phyloP scores from a whole-genome alignment of 2,329 filamentous ascomycete genomes.

The Fusarium coffeatum region DNA sequence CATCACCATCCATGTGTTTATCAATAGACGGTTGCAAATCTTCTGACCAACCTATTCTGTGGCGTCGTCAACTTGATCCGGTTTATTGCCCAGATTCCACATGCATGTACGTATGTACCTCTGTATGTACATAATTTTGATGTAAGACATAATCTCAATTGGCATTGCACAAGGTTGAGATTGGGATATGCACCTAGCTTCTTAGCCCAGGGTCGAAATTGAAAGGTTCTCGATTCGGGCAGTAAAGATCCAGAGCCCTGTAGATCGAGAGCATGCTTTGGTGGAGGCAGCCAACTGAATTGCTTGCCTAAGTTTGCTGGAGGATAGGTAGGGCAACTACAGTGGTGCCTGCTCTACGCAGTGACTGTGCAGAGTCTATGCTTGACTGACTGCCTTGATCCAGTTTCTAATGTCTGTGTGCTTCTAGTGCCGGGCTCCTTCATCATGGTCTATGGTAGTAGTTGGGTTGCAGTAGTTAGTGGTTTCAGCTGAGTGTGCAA shows the following conservation, averaged over 20 bases:
- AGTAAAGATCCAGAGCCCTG: conserved; percentile 17
- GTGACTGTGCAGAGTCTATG: not conserved
- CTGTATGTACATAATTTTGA: not conserved
- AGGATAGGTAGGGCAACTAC: not conserved
- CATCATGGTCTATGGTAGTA: conserved; percentile 13
- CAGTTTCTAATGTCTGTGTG: conserved; percentile 9
- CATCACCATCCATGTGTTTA: conserved; percentile 18
- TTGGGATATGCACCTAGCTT: conserved; percentile 1
- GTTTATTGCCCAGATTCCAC: not conserved
- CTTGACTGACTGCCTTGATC: not conserved
- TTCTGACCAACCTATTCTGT: not conserved
- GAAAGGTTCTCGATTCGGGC: conserved; percentile 19
- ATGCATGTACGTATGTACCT: not conserved
- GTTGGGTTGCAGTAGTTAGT: conserved; percentile 35
- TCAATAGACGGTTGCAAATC: conserved; percentile 5
- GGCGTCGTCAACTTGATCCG: not conserved
- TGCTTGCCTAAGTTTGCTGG: not conserved
- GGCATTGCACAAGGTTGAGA: conserved; percentile 8
- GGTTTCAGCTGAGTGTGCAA: conserved; percentile 32
- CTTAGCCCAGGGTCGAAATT: conserved; percentile 25
- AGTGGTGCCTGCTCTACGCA: not conserved
- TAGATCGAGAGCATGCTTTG: conserved; percentile 7
- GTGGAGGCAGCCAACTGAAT: conserved; percentile 18
- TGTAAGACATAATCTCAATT: conserved; percentile 6
- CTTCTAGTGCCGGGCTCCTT: conserved; percentile 6